phyloP scores from a whole-genome alignment of 805 yeast species.

The Candida pseudofarinosa region DNA sequence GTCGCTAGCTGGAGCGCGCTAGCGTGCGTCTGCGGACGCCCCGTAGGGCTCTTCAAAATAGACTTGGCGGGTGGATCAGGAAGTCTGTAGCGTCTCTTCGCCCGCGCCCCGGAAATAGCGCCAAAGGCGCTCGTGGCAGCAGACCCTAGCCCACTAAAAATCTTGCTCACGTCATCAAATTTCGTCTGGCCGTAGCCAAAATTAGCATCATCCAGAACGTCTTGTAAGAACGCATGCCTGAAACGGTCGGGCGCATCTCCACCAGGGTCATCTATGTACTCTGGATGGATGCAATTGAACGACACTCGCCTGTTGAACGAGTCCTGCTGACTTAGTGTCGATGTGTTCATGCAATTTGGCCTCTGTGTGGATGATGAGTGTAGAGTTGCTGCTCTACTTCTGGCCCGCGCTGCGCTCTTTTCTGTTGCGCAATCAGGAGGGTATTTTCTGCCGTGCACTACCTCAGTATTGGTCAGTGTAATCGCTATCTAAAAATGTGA shows the following conservation, averaged over 20 bases:
- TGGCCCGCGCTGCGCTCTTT: too few relatives aligned
- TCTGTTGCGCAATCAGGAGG: too few relatives aligned
- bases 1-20: neutral
- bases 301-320: slow-evolving; percentile 37
- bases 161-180: slow-evolving; percentile 16
- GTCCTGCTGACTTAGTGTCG: neutral
- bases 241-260: neutral
- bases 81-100: slow-evolving; percentile 10
- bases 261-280: slow-evolving; percentile 13
- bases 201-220: slow-evolving; percentile 8
- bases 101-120: slow-evolving; percentile 1
- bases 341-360: neutral
- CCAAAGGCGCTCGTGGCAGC: slow-evolving; percentile 1
- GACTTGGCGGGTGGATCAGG: slow-evolving; percentile 33
- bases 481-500: too few relatives aligned
- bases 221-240: slow-evolving; percentile 4
- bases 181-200: slow-evolving; percentile 18
- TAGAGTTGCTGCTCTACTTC: too few relatives aligned
- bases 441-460: too few relatives aligned
- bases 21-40: slow-evolving; percentile 2
- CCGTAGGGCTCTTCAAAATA: slow-evolving; percentile 36
- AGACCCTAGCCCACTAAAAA: slow-evolving; percentile 3
- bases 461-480: too few relatives aligned
- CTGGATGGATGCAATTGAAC: slow-evolving; percentile 39
- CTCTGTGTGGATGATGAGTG: too few relatives aligned